Evolutionary conservation across 2,329 filamentous ascomycete species (phyloP).

Genomic region (Colletotrichum siamense): DNA sequence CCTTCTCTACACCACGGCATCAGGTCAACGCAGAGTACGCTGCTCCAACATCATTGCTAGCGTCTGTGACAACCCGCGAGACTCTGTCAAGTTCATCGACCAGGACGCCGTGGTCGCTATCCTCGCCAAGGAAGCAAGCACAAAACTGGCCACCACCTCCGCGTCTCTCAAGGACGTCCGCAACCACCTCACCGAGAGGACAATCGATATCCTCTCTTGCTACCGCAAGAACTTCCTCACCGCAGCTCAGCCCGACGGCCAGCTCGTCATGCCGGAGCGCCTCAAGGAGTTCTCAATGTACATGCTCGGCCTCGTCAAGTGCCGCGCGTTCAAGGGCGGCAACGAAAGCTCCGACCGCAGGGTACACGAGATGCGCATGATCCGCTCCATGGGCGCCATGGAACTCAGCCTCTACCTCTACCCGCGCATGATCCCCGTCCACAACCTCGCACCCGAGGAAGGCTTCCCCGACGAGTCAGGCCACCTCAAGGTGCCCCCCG

Average conservation of each 20-base stretch:
- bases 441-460: conserved; percentile 86
- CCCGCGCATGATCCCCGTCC: conserved; percentile 88
- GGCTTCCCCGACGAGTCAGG: conserved; percentile 94
- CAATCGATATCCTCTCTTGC: conserved; percentile 87
- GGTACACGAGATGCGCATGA: conserved; percentile 88
- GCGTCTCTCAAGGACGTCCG: conserved; percentile 85
- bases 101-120: conserved; percentile 91
- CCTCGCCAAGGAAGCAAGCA: conserved; percentile 90
- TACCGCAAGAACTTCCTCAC: conserved; percentile 92
- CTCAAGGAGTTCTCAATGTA: conserved; percentile 98
- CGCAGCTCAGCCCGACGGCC: conserved; percentile 83
- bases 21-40: conserved; percentile 85
- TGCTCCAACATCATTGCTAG: conserved; percentile 95
- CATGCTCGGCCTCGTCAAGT: conserved; percentile 88
- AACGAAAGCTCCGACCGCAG: conserved; percentile 89
- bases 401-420: conserved; percentile 94
- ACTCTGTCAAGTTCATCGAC: conserved; percentile 91
- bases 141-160: conserved; percentile 76
- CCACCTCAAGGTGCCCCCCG: conserved; percentile 82
- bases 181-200: conserved; percentile 83
- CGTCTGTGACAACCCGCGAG: conserved; percentile 83
- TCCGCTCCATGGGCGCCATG: conserved; percentile 83
- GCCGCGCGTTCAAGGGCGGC: conserved; percentile 90
- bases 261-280: conserved; percentile 93
- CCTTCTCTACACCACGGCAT: conserved; percentile 90